Base-by-base conservation (phyloP, 306 rosid species). In the Dryas octopetala region DNA sequence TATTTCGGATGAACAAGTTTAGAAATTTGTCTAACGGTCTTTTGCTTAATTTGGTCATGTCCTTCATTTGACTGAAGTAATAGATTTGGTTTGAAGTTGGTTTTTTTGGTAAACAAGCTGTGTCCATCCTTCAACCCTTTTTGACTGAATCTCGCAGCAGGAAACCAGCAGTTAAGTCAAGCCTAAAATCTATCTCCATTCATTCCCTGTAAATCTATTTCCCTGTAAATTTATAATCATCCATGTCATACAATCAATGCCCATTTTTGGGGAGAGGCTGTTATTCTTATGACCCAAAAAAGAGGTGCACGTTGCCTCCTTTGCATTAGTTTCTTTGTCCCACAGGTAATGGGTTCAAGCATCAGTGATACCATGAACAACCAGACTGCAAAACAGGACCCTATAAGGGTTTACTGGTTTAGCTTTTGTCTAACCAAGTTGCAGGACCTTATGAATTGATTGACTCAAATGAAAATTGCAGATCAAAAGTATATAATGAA, bases 1-100 rank as follows among this genome's bases (percentile, higher is more conserved):
- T 68, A 45, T 57, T 55, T 71, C n/a, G 44, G 71, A 61, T 68
- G n/a, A 73, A 58, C 62, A 62, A 32, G 60, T 75, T 53, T 62
- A 28, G 72, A 68, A 28, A 61, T n/a, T 41, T 60, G 17, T 71
- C 54, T 3, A 70, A 71, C 28, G 17, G 48, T 32, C 74, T 40
- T 74, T 80, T 46, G 63, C 73, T 74, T 44, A 59, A 74, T 53
- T 54, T 51, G 51, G 67, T 54, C 38, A 47, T 5, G 40, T n/a
- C 4, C 64, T 26, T 74, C 15, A 57, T 43, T 65, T 17, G 62
- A 72, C 46, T 23, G 6, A 50, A 23, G 45, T 28, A 26, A 45
- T 4, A 40, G 28, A 14, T 47, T 58, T 47, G 50, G 74, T 40
- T 52, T 52, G 4, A 9, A 52, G 9, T 70, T 16, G 19, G 74